Conservation (phyloP, 805 yeast genomes). For the Saccharomycopsis sp. region DNA sequence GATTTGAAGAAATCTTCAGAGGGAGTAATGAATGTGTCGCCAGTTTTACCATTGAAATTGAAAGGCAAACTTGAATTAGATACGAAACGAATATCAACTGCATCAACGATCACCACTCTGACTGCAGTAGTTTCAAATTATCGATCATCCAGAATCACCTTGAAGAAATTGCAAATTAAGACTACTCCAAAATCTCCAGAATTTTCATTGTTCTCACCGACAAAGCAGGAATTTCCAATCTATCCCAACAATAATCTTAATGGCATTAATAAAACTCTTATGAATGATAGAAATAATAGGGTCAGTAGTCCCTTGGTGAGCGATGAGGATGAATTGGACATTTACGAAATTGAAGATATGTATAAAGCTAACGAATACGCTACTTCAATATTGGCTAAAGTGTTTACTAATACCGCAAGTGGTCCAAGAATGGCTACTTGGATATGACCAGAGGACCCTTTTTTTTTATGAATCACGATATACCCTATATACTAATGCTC, state of each 20-base stretch:
- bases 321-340: slow-evolving; percentile 1
- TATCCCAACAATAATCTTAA: background rate
- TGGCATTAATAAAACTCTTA: background rate
- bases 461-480: too few relatives aligned
- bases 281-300: background rate
- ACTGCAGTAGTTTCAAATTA: background rate
- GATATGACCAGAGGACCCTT: too few relatives aligned
- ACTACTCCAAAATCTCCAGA: slow-evolving; percentile 10
- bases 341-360: slow-evolving; percentile 10
- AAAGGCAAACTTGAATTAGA: slow-evolving; percentile 1
- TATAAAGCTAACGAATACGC: slow-evolving; percentile 12
- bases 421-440: too few relatives aligned
- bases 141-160: slow-evolving; percentile 17
- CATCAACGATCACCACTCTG: slow-evolving; percentile 20
- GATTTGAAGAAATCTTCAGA: too few relatives aligned
- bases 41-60: slow-evolving; percentile 9
- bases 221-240: slow-evolving; percentile 1
- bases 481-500: too few relatives aligned
- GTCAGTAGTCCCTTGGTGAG: too few relatives aligned
- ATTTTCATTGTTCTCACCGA: slow-evolving; percentile 19
- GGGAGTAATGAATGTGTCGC: background rate
- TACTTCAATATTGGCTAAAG: slow-evolving; percentile 3
- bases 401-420: background rate
- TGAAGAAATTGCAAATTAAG: slow-evolving; percentile 10
- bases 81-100: slow-evolving; percentile 11